Evolutionary conservation across 345 rosid genomes (phyloP).

Genomic region (Populus simonii): DNA sequence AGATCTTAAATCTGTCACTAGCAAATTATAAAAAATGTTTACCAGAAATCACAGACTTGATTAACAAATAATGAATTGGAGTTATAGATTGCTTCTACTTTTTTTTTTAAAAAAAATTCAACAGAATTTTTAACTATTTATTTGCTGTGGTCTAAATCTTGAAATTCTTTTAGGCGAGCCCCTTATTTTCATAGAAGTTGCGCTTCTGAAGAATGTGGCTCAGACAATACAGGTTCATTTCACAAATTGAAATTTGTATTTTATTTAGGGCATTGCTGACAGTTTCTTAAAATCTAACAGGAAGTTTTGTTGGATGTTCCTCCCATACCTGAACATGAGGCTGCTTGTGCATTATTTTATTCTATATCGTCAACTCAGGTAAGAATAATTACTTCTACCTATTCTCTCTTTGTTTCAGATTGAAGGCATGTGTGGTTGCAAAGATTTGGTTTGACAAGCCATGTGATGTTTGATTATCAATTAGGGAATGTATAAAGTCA

Average conservation of each 20-base stretch:
- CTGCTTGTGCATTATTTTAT: slow-evolving; percentile 85
- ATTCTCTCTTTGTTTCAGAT: background rate
- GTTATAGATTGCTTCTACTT: background rate
- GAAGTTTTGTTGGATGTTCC: slow-evolving; percentile 97
- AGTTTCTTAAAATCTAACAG: slow-evolving; percentile 33
- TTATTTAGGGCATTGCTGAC: slow-evolving; percentile 11
- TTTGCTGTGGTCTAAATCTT: background rate
- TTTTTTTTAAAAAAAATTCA: background rate
- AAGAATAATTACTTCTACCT: background rate
- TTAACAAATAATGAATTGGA: background rate
- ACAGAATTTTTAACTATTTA: no score
- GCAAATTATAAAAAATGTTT: background rate
- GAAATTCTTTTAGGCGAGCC: slow-evolving; percentile 67
- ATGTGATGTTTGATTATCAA: background rate
- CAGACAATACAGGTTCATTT: slow-evolving; percentile 68
- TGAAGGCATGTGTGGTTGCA: background rate
- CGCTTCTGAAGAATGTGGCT: slow-evolving; percentile 71
- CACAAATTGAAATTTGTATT: slow-evolving; percentile 9
- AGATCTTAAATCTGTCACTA: background rate
- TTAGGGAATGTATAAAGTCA: background rate
- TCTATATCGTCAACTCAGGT: slow-evolving; percentile 98
- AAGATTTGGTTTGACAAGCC: no score
- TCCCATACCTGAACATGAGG: slow-evolving; percentile 69
- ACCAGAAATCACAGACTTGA: background rate
- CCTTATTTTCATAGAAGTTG: slow-evolving; percentile 97